Evolutionary conservation across 2,329 filamentous ascomycete genomes (phyloP), one percentile per base, ranked within the genome.

Genomic region (Penicillium sp.): DNA sequence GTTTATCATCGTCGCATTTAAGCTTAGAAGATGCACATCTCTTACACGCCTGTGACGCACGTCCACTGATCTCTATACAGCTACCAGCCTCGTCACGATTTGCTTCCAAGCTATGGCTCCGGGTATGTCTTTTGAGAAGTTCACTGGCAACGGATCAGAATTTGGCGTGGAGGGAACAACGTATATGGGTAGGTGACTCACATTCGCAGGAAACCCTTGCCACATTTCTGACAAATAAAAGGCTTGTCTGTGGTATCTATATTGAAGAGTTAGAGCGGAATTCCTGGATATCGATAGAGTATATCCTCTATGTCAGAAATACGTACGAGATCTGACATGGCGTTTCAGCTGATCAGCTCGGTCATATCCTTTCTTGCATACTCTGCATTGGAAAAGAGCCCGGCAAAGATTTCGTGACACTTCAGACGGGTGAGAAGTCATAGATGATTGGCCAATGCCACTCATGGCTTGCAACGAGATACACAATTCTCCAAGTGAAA

Each of bases 281-380:
- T 38, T 38, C 0, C 2, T 6, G 14, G 37, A 16, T 38, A n/a
- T 38, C n/a, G 4, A 6, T 5, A 38, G 30, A 33, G 10, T 6
- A 6, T 6, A 33, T 33, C n/a, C 1, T 4, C 1, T 11, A 1
- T 38, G 2, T 38, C 13, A 0, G n/a, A n/a, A 6, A 1, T 16
- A 38, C 37, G 2, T 38, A 38, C 37, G 37, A 38, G 37, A 38
- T n/a, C 5, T 38, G 37, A 38, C 37, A 38, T 38, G 37, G 37
- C 37, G 37, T 42, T 42, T 42, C 38, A 42, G 38, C 19, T 42
- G 38, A 42, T 42, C 38, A 7, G 38, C 38, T 42, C n/a, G n/a
- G 38, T 42, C 16, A 42, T 42, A 42, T 42, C 38, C 13, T 38
- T 38, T 38, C 14, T 38, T 38, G 37, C 37, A 38, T 38, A 38